These are phyloP conservation scores for Babesia ovata DNA, from an alignment of 169 alveolate species.

Conservation along the genomic window DNA sequence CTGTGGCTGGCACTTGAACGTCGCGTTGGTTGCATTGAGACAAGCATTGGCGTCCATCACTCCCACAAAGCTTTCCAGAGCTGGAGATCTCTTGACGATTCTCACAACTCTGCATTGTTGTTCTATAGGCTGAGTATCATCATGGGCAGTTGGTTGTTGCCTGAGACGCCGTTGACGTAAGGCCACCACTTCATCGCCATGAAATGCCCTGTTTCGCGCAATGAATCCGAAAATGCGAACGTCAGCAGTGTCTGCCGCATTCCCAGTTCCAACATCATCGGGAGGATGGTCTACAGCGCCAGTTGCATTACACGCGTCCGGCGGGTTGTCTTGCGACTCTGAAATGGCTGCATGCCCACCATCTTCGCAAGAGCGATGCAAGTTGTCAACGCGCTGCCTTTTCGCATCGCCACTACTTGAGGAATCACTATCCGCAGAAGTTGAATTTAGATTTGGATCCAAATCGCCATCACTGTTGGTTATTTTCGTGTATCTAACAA, in stretches of 20 bases:
- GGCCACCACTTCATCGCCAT: conserved; percentile 77
- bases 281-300: not conserved
- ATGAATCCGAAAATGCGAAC: conserved; percentile 75
- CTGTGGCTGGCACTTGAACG: conserved; percentile 60
- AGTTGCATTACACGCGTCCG: not conserved
- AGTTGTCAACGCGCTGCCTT: not conserved
- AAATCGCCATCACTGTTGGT: not conserved
- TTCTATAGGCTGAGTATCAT: not conserved
- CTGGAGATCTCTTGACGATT: conserved; percentile 27
- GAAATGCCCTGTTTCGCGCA: conserved; percentile 77
- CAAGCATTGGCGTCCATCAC: conserved; percentile 15
- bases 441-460: too few relatives aligned
- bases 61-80: conserved; percentile 39
- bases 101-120: conserved; percentile 55
- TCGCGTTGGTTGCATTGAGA: not conserved
- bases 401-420: not conserved
- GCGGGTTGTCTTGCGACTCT: not conserved
- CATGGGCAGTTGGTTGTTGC: conserved; percentile 4
- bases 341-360: conserved; percentile 1
- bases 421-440: not conserved
- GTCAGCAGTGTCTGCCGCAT: not conserved
- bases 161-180: conserved; percentile 60
- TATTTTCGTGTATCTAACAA: not conserved
- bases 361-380: not conserved
- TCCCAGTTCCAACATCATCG: not conserved